These are phyloP conservation scores for Prunella vulgaris DNA, from an alignment of 257 asterid genomes.

Conservation along the genomic window DNA sequence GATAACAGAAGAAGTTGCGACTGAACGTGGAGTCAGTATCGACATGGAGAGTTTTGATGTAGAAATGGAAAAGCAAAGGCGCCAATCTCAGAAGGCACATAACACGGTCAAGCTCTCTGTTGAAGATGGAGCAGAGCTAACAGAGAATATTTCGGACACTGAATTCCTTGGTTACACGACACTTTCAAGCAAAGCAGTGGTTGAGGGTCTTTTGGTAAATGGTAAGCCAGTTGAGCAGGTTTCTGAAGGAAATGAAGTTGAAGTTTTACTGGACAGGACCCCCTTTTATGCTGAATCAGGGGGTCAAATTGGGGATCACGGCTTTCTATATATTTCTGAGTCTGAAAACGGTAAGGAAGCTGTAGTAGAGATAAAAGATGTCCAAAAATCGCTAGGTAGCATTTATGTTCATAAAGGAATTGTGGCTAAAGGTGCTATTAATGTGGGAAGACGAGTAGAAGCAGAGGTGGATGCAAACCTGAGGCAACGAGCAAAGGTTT, in stretches of 20 bases:
- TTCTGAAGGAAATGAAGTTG: constrained; percentile 83
- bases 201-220: constrained; percentile 69
- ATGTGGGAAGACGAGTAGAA: constrained; percentile 72
- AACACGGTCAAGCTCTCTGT: constrained; percentile 72
- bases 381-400: constrained; percentile 70
- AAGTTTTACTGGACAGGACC: constrained; percentile 74
- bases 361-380: constrained; percentile 65
- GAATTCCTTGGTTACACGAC: constrained; percentile 75
- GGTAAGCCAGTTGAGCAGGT: constrained; percentile 67
- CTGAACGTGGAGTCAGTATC: constrained; percentile 64
- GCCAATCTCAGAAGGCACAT: constrained; percentile 97
- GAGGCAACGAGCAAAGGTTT: constrained; percentile 89
- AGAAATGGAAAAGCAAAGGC: constrained; percentile 89
- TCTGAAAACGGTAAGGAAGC: constrained; percentile 47
- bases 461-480: constrained; percentile 78
- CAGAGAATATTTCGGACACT: constrained; percentile 63
- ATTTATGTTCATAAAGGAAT: constrained; percentile 83
- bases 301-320: constrained; percentile 91
- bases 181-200: constrained; percentile 63
- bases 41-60: constrained; percentile 67
- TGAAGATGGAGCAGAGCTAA: constrained; percentile 66
- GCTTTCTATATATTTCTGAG: constrained; percentile 43
- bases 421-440: constrained; percentile 58
- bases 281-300: constrained; percentile 98
- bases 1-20: constrained; percentile 90